Percentiles rank a stretch among this genome's conserved stretches.
Evolutionary conservation across 2,329 filamentous ascomycete genomes (phyloP).

Genomic region (Calonectria montana): DNA sequence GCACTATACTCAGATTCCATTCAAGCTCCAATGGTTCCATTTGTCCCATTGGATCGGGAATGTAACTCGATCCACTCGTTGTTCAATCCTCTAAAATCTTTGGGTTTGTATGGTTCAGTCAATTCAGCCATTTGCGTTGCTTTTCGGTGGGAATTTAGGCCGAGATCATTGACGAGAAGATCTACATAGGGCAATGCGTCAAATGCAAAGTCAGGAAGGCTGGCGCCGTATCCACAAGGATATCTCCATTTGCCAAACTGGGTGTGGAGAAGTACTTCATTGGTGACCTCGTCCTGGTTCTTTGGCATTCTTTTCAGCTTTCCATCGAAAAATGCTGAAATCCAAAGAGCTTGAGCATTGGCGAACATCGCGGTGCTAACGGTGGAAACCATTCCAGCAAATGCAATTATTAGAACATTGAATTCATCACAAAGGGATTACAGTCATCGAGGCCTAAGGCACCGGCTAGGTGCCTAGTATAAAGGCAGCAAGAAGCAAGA

Average conservation of each 20-base stretch:
- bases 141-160: constrained; percentile 53
- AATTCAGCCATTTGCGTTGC: constrained; percentile 8
- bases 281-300: constrained; percentile 52
- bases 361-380: constrained; percentile 47
- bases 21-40: not conserved
- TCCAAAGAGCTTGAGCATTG: constrained; percentile 59
- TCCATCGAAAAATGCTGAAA: constrained; percentile 66
- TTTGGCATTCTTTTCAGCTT: constrained; percentile 50
- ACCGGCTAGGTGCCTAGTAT: too few relatives aligned
- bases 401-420: too few relatives aligned
- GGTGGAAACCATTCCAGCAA: constrained; percentile 44
- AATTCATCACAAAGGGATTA: too few relatives aligned
- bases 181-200: constrained; percentile 72
- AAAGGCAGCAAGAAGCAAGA: too few relatives aligned
- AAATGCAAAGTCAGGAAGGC: constrained; percentile 77
- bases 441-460: too few relatives aligned
- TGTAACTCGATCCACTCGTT: constrained; percentile 32
- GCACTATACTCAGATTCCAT: not conserved
- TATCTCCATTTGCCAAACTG: constrained; percentile 77
- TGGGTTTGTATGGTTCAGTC: constrained; percentile 21
- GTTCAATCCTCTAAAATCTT: constrained; percentile 33
- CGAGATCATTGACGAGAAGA: constrained; percentile 72
- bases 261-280: constrained; percentile 70
- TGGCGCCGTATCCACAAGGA: constrained; percentile 70
- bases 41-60: not conserved